Evolutionary conservation across 2,329 filamentous ascomycete species (phyloP).

Genomic region (Calonectria pteridis): DNA sequence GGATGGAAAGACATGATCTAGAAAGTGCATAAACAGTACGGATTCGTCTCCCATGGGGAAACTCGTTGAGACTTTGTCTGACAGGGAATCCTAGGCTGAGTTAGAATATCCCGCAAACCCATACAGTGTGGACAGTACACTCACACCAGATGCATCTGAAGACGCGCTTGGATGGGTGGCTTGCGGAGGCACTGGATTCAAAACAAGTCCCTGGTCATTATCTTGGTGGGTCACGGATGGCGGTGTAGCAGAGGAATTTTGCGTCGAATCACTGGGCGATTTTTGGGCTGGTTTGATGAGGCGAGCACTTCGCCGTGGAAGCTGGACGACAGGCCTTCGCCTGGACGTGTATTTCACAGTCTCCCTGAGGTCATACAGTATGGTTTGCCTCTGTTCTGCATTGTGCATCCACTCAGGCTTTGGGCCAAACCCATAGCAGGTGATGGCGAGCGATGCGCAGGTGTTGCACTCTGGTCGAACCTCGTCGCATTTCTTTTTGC

Average conservation of each 20-base stretch:
- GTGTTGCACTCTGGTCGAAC: not conserved
- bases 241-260: not conserved
- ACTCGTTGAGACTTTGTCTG: not conserved
- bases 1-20: slow-evolving; percentile 13
- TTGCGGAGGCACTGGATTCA: not conserved
- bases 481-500: slow-evolving; percentile 23
- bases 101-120: not conserved
- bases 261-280: not conserved
- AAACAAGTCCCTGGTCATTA: not conserved
- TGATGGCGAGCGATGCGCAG: slow-evolving; percentile 14
- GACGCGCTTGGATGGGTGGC: not conserved
- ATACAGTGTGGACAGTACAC: not conserved
- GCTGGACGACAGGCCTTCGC: not conserved
- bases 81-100: no score
- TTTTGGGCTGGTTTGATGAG: slow-evolving; percentile 16
- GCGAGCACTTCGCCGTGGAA: not conserved
- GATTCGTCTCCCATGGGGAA: not conserved
- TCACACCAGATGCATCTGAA: not conserved
- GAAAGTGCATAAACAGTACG: slow-evolving; percentile 18
- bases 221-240: not conserved
- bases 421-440: slow-evolving; percentile 21
- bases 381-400: not conserved
- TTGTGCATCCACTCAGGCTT: slow-evolving; percentile 20
- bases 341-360: slow-evolving; percentile 4
- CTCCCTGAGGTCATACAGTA: not conserved